phyloP scores from a whole-genome alignment of 768 basidiomycete genomes.

The Collybia sordida region DNA sequence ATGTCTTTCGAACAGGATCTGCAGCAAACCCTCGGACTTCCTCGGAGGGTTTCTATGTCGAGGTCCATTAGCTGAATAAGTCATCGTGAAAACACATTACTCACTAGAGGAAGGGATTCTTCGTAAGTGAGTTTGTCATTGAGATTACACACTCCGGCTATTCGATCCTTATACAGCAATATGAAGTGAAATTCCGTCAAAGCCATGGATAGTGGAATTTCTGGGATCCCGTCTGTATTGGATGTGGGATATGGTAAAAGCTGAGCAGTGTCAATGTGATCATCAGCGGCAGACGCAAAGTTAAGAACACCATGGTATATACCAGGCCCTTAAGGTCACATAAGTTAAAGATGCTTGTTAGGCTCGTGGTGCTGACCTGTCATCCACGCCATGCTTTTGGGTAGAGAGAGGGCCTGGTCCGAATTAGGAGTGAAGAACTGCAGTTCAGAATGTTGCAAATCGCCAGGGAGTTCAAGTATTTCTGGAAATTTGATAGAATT shows the following conservation, averaged over 20 bases:
- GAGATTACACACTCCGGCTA: constrained; percentile 76
- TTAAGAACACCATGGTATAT: constrained; percentile 84
- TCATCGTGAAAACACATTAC: constrained; percentile 19
- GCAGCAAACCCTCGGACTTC: constrained; percentile 70
- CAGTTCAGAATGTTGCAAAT: constrained; percentile 72
- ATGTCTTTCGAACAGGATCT: constrained; percentile 87
- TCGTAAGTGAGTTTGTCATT: constrained; percentile 84
- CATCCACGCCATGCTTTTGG: constrained; percentile 86
- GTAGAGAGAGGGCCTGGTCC: constrained; percentile 66
- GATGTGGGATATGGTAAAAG: constrained; percentile 73
- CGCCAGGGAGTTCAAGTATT: constrained; percentile 88
- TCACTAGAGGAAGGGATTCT: constrained; percentile 77
- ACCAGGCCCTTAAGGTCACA: constrained; percentile 65
- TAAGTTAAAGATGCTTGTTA: constrained; percentile 1
- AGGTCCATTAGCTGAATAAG: background rate
- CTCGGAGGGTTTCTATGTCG: constrained; percentile 71
- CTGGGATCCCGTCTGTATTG: constrained; percentile 27
- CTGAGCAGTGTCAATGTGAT: constrained; percentile 75
- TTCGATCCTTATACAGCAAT: constrained; percentile 75
- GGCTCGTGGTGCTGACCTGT: constrained; percentile 55
- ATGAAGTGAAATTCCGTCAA: constrained; percentile 94
- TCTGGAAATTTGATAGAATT: constrained; percentile 41
- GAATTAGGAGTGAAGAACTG: constrained; percentile 76
- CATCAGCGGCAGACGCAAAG: constrained; percentile 66
- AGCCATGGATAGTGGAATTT: constrained; percentile 71